Evolutionary conservation across 192 early-diverging fungal genomes (phyloP), one percentile per base, ranked within the genome.

Genomic region (Paraglomus brasilianum): DNA sequence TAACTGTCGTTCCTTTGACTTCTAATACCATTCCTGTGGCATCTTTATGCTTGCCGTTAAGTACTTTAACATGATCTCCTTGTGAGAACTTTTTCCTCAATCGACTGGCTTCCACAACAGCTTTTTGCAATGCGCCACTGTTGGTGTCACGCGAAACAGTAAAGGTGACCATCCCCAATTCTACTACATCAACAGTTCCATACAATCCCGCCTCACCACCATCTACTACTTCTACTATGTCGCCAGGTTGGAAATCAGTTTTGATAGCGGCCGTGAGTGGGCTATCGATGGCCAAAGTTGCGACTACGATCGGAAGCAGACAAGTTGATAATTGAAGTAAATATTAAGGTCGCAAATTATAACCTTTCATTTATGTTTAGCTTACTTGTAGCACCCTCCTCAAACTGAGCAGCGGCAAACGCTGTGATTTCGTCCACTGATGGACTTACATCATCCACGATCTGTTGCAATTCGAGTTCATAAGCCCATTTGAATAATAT

Each of bases 1-100:
- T 95, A 42, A 88, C 87, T 50, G 93, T 86, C 13, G 85, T 89
- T 39, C 89, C 91, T n/a, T 85, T 76, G n/a, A 96, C 85, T 41
- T 84, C 85, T 10, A 98, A 79, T 43, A 99, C 87, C 84, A 97
- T 81, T 50, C 97, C 97, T 5, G 91, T 93, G 61, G 93, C 90
- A 46, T 87, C 91, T 72, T 84, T 83, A 77, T 91, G 89, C 7
- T 87, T 83, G 24, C 97, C 97, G 44, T 90, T 87, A 42, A 92
- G 85, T 38, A 99, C 95, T 75, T 92, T 87, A 61, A 98, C 97
- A 66, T 97, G 93, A 74, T 99, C 94, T 66, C 97, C 97, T 15
- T 87, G 80, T 21, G 79, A 72, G 72, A 98, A 99, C n/a, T 88
- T 83, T 79, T 99, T 99, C 55, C 89, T 83, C 38, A 99, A 81